A percentile compares a stretch with the other conserved stretches of the same genome.
These are phyloP conservation scores for Metschnikowia arizonensis DNA, from an alignment of 805 yeast genomes.

Conservation along the genomic window DNA sequence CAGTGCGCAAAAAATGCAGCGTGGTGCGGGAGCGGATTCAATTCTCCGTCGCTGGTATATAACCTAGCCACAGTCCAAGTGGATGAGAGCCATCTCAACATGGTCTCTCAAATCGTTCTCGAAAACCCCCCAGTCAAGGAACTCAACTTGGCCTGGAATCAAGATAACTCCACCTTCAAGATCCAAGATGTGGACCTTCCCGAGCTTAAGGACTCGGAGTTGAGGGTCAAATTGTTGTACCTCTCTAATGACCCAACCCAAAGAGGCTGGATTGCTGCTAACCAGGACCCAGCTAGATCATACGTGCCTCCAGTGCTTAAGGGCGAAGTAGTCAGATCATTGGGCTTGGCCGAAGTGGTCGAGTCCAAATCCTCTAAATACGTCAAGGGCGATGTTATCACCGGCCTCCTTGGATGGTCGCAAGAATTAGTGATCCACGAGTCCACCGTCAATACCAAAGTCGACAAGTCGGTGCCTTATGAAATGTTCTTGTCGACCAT, in stretches of 20 bases:
- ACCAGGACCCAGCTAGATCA: constrained; percentile 24
- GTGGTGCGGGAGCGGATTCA: constrained; percentile 1
- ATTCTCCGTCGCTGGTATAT: constrained; percentile 5
- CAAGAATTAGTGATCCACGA: constrained; percentile 39
- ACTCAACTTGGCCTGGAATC: constrained; percentile 22
- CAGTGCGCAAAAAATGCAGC: background rate
- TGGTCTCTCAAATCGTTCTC: constrained; percentile 19
- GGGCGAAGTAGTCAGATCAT: constrained; percentile 43
- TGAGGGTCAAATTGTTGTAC: constrained; percentile 43
- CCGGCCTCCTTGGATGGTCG: constrained; percentile 44
- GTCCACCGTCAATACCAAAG: constrained; percentile 23
- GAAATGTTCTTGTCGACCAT: constrained; percentile 45
- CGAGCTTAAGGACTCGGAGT: constrained; percentile 34
- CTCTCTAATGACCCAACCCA: constrained; percentile 62
- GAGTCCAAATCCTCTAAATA: constrained; percentile 41
- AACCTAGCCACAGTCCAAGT: background rate
- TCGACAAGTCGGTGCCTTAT: constrained; percentile 33
- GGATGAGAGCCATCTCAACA: background rate
- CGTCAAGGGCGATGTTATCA: constrained; percentile 42
- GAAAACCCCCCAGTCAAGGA: constrained; percentile 21
- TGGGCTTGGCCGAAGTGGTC: constrained; percentile 49
- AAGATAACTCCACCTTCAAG: constrained; percentile 31
- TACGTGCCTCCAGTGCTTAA: constrained; percentile 38
- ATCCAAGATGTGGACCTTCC: constrained; percentile 14
- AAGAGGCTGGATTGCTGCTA: constrained; percentile 50